Conservation (phyloP, 139 green algal genomes). For the Yamagishiella unicocca region DNA sequence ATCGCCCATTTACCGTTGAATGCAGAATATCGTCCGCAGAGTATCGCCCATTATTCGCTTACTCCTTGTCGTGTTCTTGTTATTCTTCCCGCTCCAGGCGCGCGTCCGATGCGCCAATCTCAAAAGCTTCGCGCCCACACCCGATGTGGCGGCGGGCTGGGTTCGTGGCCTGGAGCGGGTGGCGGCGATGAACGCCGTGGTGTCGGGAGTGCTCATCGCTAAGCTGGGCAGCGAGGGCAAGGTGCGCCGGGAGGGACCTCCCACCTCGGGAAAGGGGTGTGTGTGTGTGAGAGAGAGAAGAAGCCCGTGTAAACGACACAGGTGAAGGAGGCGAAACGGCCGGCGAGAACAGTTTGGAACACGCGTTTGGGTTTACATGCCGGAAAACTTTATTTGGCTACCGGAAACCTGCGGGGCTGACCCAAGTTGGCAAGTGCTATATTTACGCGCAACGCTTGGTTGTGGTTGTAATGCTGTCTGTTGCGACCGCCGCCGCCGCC, state of each 20-base stretch:
- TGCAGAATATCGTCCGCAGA: neutral
- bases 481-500: neutral
- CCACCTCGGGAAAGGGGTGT: neutral
- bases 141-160: constrained; percentile 39
- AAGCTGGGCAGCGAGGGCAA: neutral
- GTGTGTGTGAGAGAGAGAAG: too few species aligned
- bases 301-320: neutral
- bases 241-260: neutral
- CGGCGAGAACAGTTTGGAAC: neutral
- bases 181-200: constrained; percentile 20
- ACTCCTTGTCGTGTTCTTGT: neutral
- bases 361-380: neutral
- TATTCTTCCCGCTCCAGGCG: neutral
- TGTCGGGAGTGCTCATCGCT: constrained; percentile 6
- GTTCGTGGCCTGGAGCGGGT: constrained; percentile 17
- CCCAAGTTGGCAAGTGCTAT: too few species aligned
- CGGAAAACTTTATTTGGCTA: neutral
- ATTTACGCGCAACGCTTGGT: too few species aligned
- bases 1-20: neutral
- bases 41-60: neutral
- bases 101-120: neutral
- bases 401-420: too few species aligned
- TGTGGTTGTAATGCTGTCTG: too few species aligned
- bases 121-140: neutral
- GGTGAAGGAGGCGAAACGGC: too few species aligned